Evolutionary conservation across 768 basidiomycete genomes (phyloP).

Genomic region (Auricularia sp.): DNA sequence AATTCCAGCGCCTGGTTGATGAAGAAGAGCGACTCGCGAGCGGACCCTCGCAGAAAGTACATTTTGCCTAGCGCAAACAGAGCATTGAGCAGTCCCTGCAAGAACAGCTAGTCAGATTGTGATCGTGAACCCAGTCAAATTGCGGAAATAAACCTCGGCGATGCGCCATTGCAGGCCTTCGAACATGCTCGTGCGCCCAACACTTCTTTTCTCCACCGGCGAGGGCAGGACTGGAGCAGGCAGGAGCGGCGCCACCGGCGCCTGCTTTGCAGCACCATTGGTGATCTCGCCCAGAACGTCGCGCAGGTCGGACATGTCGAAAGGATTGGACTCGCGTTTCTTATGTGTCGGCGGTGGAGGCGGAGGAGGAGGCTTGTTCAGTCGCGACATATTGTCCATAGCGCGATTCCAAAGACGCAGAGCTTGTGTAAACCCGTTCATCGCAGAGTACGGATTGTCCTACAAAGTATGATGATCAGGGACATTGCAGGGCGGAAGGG

Average conservation of each 20-base stretch:
- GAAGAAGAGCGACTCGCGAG: constrained; percentile 79
- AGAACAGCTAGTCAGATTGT: not conserved
- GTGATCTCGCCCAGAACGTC: constrained; percentile 12
- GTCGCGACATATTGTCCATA: constrained; percentile 52
- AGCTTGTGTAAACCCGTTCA: constrained; percentile 55
- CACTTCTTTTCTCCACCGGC: constrained; percentile 17
- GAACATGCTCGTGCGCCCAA: constrained; percentile 28
- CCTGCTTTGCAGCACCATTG: not conserved
- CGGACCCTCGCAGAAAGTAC: constrained; percentile 68
- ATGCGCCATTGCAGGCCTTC: constrained; percentile 68
- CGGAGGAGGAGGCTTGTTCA: constrained; percentile 31
- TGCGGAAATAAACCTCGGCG: constrained; percentile 32
- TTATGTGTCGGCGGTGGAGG: constrained; percentile 14
- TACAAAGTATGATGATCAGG: constrained; percentile 20
- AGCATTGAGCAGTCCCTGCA: constrained; percentile 47
- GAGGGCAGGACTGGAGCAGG: constrained; percentile 12
- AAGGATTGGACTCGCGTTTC: constrained; percentile 44
- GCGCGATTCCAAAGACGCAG: constrained; percentile 78
- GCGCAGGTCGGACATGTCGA: constrained; percentile 34
- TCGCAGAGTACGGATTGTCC: constrained; percentile 50
- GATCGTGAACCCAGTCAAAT: too few species aligned
- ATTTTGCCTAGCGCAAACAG: constrained; percentile 55
- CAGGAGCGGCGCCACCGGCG: not conserved
- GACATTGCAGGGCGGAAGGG: not conserved
- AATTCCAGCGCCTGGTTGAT: constrained; percentile 67